Base-by-base conservation (phyloP, 148 eudicot genomes). In the Rheum nobile region DNA sequence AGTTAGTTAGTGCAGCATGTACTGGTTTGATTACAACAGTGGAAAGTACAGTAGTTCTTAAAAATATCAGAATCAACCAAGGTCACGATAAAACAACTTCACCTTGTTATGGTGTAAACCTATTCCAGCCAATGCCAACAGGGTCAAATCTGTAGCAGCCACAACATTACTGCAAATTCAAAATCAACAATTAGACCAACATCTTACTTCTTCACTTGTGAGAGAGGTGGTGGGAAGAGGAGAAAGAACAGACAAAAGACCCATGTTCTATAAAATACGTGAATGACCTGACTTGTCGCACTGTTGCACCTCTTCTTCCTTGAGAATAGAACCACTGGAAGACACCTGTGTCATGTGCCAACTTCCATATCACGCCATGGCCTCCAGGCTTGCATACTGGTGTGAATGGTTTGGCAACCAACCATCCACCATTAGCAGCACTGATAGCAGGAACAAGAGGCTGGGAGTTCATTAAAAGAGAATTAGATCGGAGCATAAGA, bases 341-440 rank as follows among this genome's bases (percentile, higher is more conserved):
- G 79, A 95, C 80, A 34, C 98, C 98, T 79, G 84, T 88, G 77
- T 95, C 92, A 76, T 84, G 79, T 48, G 98, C 98, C 73, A 95
- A 92, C 81, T 91, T 95, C 98, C 98, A 95, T 75, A 95, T 91
- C 69, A 85, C 98, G 46, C 98, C 98, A 86, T 95, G 98, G 78
- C 98, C 98, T 69, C 98, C 97, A 75, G 98, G 98, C 84, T 91
- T 95, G 88, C 96, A 88, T 48, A 95, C 87, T 61, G 97, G 97
- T 52, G 79, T 75, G 69, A 88, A 88, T 76, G 88, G 89, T 81
- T 88, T 86, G 59, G 83, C 81, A 46, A 90, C 89, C 75, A 95
- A 71, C 98, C 98, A 95, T 48, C 86, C 83, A 31, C 98, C 97
- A 87, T 90, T 96, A 84, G 82, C 82, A 63, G 98, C 96, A 82